These are phyloP conservation scores for Eimeria sp. DNA, from an alignment of 169 alveolate species.

Conservation along the genomic window DNA sequence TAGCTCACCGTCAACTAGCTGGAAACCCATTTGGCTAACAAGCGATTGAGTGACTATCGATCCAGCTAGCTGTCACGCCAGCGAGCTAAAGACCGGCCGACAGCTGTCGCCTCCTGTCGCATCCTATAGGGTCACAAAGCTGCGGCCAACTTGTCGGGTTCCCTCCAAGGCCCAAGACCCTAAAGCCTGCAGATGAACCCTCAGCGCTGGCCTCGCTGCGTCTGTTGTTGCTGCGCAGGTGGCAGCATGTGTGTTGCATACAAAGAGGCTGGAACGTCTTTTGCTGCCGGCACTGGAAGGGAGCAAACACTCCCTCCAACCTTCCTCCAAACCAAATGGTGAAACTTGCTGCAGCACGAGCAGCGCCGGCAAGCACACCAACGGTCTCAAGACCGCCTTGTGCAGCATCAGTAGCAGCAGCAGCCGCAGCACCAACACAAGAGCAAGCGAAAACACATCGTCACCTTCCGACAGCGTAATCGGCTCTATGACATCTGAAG, in stretches of 20 bases:
- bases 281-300: slow-evolving; percentile 21
- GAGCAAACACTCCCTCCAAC: neutral
- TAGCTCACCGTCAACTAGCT: neutral
- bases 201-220: neutral
- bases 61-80: neutral
- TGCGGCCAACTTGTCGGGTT: neutral
- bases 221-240: neutral
- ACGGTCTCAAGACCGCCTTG: neutral
- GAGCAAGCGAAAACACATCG: neutral
- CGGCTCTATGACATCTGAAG: neutral
- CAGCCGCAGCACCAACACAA: slow-evolving; percentile 41
- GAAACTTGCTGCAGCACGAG: neutral
- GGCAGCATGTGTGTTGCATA: slow-evolving; percentile 51
- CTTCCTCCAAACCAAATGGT: neutral
- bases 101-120: neutral
- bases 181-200: neutral
- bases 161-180: neutral
- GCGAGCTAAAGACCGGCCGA: neutral
- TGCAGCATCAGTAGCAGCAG: slow-evolving; percentile 41
- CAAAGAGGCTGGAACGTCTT: neutral
- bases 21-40: too few species aligned
- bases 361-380: neutral
- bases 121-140: neutral
- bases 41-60: neutral
- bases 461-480: neutral